Evolutionary conservation across 441 rosid genomes (phyloP).

Genomic region (Euphorbia schlechtendalii): DNA sequence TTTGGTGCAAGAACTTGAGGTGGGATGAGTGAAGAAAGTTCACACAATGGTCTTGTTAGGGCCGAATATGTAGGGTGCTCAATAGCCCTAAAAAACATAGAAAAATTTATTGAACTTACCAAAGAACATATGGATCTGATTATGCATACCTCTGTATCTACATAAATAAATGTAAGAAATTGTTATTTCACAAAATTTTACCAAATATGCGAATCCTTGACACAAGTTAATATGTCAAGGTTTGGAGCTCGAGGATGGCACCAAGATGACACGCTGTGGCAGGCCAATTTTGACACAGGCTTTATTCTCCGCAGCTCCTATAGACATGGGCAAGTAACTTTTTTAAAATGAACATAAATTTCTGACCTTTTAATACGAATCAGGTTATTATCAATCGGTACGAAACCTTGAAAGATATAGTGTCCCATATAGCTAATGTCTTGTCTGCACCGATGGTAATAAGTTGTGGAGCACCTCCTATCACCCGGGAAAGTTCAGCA

Average conservation of each 20-base stretch:
- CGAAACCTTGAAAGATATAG: conserved; percentile 87
- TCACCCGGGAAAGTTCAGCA: conserved; percentile 93
- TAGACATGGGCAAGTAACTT: neutral
- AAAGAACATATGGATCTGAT: neutral
- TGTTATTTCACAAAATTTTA: conserved; percentile 21
- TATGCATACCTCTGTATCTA: neutral
- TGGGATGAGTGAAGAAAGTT: conserved; percentile 86
- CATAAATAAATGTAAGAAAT: neutral
- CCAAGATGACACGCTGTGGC: conserved; percentile 99
- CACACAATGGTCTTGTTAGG: conserved; percentile 94
- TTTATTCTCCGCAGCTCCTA: conserved; percentile 95
- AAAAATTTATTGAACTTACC: conserved; percentile 1
- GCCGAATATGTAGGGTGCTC: conserved; percentile 98
- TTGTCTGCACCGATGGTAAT: conserved; percentile 97
- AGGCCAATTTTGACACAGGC: conserved; percentile 91
- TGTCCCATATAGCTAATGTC: conserved; percentile 98
- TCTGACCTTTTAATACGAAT: conserved; percentile 11
- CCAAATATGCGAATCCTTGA: conserved; percentile 99
- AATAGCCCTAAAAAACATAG: conserved; percentile 65
- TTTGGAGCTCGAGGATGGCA: conserved; percentile 99
- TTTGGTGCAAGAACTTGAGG: conserved; percentile 80
- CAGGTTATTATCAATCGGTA: conserved; percentile 7
- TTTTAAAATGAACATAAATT: neutral
- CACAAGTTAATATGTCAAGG: conserved; percentile 91
- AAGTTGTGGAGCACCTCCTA: conserved; percentile 90